phyloP scores from a whole-genome alignment of 2,329 filamentous ascomycete genomes.

The Ciborinia camelliae region DNA sequence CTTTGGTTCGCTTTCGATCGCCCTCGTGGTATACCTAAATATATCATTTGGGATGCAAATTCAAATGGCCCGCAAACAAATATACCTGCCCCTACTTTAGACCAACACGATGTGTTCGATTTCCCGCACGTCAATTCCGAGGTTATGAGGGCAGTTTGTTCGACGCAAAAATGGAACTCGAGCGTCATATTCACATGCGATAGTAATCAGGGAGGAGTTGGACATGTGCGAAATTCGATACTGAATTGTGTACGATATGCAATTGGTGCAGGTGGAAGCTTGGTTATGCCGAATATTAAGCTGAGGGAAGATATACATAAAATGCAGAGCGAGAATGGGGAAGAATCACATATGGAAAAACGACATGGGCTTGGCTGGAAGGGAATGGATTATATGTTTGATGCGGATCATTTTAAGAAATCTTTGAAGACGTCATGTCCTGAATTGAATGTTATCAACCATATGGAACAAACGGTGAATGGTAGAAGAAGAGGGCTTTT shows the following conservation, averaged over 20 bases:
- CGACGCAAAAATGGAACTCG: conserved; percentile 36
- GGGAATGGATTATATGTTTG: conserved; percentile 34
- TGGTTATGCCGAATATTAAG: conserved; percentile 41
- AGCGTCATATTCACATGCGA: conserved; percentile 43
- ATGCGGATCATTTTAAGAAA: conserved; percentile 30
- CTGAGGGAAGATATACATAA: conserved; percentile 37
- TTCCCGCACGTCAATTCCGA: conserved; percentile 40
- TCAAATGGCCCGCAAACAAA: neutral
- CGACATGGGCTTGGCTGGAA: conserved; percentile 33
- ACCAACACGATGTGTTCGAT: conserved; percentile 36
- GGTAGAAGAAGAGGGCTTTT: conserved; percentile 26
- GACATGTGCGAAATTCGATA: conserved; percentile 43
- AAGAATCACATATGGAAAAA: conserved; percentile 22
- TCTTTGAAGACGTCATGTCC: conserved; percentile 34
- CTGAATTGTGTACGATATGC: conserved; percentile 43
- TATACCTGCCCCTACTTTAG: neutral
- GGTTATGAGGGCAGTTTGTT: conserved; percentile 39
- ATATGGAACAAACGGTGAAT: conserved; percentile 26
- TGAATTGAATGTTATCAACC: conserved; percentile 27
- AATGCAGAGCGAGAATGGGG: conserved; percentile 10
- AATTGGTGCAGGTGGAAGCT: conserved; percentile 39
- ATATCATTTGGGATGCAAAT: conserved; percentile 20
- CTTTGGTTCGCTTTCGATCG: conserved; percentile 30
- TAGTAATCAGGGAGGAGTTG: conserved; percentile 41
- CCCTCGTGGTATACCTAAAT: conserved; percentile 18